Percentiles rank a stretch among this genome's conserved stretches.
Conservation (phyloP, 768 basidiomycete species). For the Mycena amicta region DNA sequence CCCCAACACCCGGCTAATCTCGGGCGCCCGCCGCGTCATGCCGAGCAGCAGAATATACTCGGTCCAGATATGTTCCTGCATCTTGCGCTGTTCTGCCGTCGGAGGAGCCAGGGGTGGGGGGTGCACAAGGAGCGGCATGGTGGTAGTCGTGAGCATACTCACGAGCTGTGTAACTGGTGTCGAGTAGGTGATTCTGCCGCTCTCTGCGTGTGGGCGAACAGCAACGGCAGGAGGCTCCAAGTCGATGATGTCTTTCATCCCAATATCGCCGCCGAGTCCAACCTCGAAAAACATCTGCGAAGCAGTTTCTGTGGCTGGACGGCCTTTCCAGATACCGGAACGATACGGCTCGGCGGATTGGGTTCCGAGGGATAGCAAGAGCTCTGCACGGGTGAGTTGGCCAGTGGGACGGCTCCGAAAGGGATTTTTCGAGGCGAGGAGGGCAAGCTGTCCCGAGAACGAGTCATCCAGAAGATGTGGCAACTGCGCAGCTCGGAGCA, state of each 20-base stretch:
- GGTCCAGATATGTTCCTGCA: conserved; percentile 55
- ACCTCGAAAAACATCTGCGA: conserved; percentile 12
- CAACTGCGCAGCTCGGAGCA: conserved; percentile 62
- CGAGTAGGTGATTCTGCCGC: conserved; percentile 7
- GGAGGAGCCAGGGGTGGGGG: conserved; percentile 24
- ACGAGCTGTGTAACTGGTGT: conserved; percentile 9
- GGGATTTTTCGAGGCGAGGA: conserved; percentile 41
- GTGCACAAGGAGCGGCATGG: conserved; percentile 19
- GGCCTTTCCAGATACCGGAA: conserved; percentile 25
- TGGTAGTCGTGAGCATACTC: conserved; percentile 3
- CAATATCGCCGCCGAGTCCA: conserved; percentile 8
- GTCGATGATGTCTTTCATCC: conserved; percentile 26
- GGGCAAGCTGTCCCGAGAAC: conserved; percentile 51
- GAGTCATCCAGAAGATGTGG: conserved; percentile 55
- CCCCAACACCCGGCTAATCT: conserved; percentile 67
- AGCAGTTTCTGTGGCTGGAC: conserved; percentile 21
- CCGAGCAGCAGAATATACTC: conserved; percentile 67
- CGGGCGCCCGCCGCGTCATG: conserved; percentile 45
- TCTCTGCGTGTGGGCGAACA: conserved; percentile 30
- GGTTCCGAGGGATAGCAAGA: conserved; percentile 30
- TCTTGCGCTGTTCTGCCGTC: conserved; percentile 21
- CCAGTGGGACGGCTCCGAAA: conserved; percentile 27
- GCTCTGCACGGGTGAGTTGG: conserved; percentile 24
- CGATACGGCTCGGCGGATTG: conserved; percentile 16
- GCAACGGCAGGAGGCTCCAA: conserved; percentile 41